Evolutionary conservation across 495 filamentous ascomycete genomes (phyloP).

Genomic region (Hypoxylon trugodes): DNA sequence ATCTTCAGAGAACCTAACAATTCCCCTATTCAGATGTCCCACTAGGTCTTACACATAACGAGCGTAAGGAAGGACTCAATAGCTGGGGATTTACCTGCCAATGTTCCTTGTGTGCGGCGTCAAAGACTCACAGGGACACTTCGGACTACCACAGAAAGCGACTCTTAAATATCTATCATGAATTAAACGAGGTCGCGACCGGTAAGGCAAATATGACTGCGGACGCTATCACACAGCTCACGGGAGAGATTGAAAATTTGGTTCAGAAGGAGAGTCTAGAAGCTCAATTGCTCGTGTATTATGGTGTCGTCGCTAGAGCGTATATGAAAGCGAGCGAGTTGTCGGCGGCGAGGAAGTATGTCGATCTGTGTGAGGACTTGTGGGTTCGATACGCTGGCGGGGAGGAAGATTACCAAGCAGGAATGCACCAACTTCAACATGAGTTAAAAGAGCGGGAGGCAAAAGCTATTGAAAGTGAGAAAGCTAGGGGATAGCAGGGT

Average conservation of each 20-base stretch:
- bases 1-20: background rate
- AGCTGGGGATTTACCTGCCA: constrained; percentile 47
- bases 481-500: background rate
- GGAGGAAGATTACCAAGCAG: constrained; percentile 44
- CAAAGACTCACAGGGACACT: constrained; percentile 6
- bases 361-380: constrained; percentile 38
- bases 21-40: constrained; percentile 41
- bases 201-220: constrained; percentile 10
- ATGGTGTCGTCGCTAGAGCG: constrained; percentile 42
- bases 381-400: constrained; percentile 50
- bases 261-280: constrained; percentile 43
- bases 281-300: constrained; percentile 47
- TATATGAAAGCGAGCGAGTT: constrained; percentile 42
- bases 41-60: constrained; percentile 35
- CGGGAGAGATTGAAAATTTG: constrained; percentile 38
- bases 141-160: constrained; percentile 42
- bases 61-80: constrained; percentile 40
- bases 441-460: constrained; percentile 31
- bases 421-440: constrained; percentile 42
- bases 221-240: constrained; percentile 24
- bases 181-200: constrained; percentile 28
- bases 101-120: constrained; percentile 44
- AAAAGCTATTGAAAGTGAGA: background rate
- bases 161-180: constrained; percentile 41
- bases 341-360: constrained; percentile 35